Evolutionary conservation across 2,329 filamentous ascomycete species (phyloP), one percentile per base, ranked within the genome.

Genomic region (Pezicula radicicola): DNA sequence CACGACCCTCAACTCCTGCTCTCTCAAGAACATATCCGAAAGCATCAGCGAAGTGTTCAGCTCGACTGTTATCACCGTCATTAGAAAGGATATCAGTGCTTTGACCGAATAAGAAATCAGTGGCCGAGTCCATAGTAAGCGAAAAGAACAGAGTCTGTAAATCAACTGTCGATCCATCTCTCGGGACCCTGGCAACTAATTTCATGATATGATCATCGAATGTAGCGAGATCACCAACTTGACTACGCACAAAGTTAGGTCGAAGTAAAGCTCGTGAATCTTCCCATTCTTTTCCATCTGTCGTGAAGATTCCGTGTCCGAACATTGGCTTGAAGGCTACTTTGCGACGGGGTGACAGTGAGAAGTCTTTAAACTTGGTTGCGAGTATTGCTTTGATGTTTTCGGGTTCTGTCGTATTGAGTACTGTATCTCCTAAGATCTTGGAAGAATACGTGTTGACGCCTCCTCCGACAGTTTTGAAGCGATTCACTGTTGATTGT

Each of bases 31-130:
- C 66, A 53, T 66, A 67, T 6, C 63, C 61, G 49, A 74, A 74
- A 4, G 66, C 64, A 13, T 68, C 58, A 6, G 64, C 62, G 53
- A 73, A 73, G 28, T 51, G 55, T 40, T 55, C 48, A 6, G 60
- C 61, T 30, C n/a, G 9, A 9, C 46, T 48, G 33, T 46, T 62
- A 28, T 49, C 35, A 27, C 25, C 25, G 28, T 46, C 25, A 25
- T 4, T 7, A 8, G 54, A 55, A 33, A 80, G 60, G 13, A 74
- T 75, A 54, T 75, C 69, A 3, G 76, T 75, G 47, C 75, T 80
- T 44, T 81, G 72, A 6, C 86, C 85, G 44, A 89, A 84, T 4
- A 89, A 69, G 57, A 89, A 87, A 43, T 85, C 82, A 0, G 84
- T 88, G 0, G 84, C 82, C 0, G 82, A 80, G 55, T 89, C 85